Base-by-base conservation (phyloP, 768 basidiomycete species). In the Mycena pura region DNA sequence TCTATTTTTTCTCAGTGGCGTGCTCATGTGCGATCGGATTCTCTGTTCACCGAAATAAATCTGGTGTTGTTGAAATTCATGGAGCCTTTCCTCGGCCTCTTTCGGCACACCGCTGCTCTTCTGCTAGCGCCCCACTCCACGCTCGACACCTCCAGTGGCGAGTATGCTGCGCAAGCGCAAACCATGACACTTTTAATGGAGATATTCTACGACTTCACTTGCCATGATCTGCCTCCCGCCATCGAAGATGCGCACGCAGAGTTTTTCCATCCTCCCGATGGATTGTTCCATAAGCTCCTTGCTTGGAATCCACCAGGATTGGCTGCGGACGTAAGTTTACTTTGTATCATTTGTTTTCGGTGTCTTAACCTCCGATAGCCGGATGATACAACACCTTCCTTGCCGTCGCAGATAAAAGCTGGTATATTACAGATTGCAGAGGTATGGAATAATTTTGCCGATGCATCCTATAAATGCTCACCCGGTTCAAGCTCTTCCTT, bases 1-100 rank as follows among this genome's bases (percentile, higher is more conserved):
- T 96, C 94, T 36, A 98, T 99, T 69, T 99, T 98, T 78, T 85
- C 82, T 40, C 90, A 89, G 45, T 99, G 96, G 96, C 87, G 96
- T 41, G 88, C 93, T 2, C 91, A 91, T 68, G 91, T 95, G 64
- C 87, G 95, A 58, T 91, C 92, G 13, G 91, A 99, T 75, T 74
- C 83, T 38, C 87, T 99, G 44, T 99, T 89, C 79, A 82, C 88
- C 4, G 92, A 91, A 69, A 98, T 99, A 81, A 97, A 96, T 74
- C 81, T 92, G 55, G 96, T 97, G 53, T 83, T 99, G 34, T 80
- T 78, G 38, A 88, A 87, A 69, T 97, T 99, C 78, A 87, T 91
- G 77, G 72, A 78, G 2, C 91, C 94, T 0, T 99, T 95, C 79
- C 84, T 95, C 56, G 83, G 86, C 57, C 83, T 99, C 46, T 96